Conservation (phyloP, 2,329 filamentous ascomycete genomes). For the Xylaria multiplex region DNA sequence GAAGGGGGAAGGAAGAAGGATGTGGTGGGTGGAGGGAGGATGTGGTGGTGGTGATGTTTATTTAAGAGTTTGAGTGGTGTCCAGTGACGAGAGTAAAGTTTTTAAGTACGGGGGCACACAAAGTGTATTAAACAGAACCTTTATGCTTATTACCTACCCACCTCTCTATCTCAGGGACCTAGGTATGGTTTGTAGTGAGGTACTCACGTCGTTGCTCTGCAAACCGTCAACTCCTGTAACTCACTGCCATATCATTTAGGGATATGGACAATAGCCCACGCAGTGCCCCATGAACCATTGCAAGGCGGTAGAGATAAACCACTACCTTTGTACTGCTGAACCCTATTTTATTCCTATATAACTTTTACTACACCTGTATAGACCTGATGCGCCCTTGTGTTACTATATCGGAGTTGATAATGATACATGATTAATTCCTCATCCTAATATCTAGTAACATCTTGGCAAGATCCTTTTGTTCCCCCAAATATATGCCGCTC, state of each 20-base stretch:
- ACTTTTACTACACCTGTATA: slow-evolving; percentile 3
- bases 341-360: not conserved
- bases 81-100: not conserved
- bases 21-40: too few species aligned
- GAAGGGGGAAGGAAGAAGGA: not conserved
- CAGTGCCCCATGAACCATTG: not conserved
- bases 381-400: slow-evolving; percentile 4
- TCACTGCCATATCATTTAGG: not conserved
- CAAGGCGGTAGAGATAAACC: not conserved
- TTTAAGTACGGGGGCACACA: not conserved
- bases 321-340: not conserved
- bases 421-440: slow-evolving; percentile 15
- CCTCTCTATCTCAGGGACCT: not conserved
- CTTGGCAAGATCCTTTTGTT: slow-evolving; percentile 6
- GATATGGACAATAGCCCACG: not conserved
- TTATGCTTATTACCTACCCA: not conserved
- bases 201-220: slow-evolving; percentile 3
- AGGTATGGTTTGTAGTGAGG: slow-evolving; percentile 2
- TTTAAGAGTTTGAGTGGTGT: not conserved
- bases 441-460: slow-evolving; percentile 11
- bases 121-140: not conserved
- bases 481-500: slow-evolving; percentile 5
- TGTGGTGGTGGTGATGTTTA: not conserved
- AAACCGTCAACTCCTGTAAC: not conserved
- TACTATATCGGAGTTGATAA: slow-evolving; percentile 2